Evolutionary conservation across 192 early-diverging fungal genomes (phyloP), one percentile per base, ranked within the genome.

Genomic region (Coemansia sp.): DNA sequence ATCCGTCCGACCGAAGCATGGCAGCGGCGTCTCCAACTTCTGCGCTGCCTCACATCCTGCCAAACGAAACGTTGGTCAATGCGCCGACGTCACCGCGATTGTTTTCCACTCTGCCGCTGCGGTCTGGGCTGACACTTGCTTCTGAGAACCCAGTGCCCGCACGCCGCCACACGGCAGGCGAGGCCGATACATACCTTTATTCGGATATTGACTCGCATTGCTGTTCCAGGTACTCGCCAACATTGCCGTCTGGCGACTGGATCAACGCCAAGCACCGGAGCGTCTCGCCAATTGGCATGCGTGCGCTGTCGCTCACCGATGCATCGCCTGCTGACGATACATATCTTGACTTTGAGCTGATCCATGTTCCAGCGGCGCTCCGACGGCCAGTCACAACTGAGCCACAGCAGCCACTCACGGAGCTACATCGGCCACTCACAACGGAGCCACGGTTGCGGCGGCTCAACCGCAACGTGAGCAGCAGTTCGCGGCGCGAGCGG

Each of bases 111-210:
- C 39, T 56, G 25, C 51, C 9, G 58, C 21, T 6, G 1, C 21
- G 21, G 21, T 21, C 21, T 21, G 21, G 21, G 23, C 52, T 25
- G 25, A 41, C 10, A 16, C 43, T 22, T 9, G 41, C 25, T 9
- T 50, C 41, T 17, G 49, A 49, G 19, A 21, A 6, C 19, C 19
- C 48, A 19, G 52, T 41, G 9, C 68, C 61, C 10, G 37, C 57
- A 26, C 70, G 77, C 21, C 71, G 77, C 52, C 69, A 74, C 54
- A 80, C 77, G 17, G 65, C 72, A 2, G 72, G 77, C 26, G 77
- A 80, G 22, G 68, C 65, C 10, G 69, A 70, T 3, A 47, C 59
- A 2, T 37, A 38, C 22, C 29, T 68, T 3, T 51, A 47, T 19
- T 35, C 31, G 2, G 8, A 35, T 7, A 35, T 7, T 35, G 31